Conservation (phyloP, 1,139 yeast species). For the Debaryomycetaceae sp. region DNA sequence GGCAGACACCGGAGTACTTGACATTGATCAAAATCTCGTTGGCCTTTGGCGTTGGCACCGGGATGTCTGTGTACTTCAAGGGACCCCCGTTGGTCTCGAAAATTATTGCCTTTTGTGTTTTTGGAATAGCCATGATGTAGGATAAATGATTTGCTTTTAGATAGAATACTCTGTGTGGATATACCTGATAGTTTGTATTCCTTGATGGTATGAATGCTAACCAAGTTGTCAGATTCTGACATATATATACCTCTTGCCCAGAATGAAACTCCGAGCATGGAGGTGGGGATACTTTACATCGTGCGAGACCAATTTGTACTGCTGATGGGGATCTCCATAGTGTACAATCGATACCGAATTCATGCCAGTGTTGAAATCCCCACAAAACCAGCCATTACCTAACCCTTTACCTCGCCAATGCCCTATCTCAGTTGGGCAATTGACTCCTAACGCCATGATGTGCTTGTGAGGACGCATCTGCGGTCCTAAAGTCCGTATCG, state of each 20-base stretch:
- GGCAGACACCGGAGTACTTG: conserved; percentile 77
- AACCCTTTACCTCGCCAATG: no score
- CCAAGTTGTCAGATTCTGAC: neutral
- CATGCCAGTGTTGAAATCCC: no score
- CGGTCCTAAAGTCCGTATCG: no score
- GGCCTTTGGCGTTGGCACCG: conserved; percentile 67
- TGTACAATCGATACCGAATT: no score
- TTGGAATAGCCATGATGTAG: conserved; percentile 23
- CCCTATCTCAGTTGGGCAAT: no score
- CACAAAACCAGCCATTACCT: no score
- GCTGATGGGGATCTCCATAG: neutral
- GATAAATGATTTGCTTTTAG: neutral
- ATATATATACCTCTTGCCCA: neutral
- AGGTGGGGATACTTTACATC: neutral
- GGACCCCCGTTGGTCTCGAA: conserved; percentile 40
- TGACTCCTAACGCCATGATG: no score
- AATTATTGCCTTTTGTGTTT: conserved; percentile 36
- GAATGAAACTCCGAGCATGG: neutral
- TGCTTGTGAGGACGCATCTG: no score
- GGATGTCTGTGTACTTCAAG: conserved; percentile 57
- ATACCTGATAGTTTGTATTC: neutral
- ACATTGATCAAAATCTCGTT: conserved; percentile 65
- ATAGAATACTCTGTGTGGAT: neutral
- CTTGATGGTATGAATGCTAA: neutral
- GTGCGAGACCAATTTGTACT: neutral